Evolutionary conservation across 192 early-diverging fungal species (phyloP), one percentile per base, ranked within the genome.

Genomic region (Backusella macrospora): DNA sequence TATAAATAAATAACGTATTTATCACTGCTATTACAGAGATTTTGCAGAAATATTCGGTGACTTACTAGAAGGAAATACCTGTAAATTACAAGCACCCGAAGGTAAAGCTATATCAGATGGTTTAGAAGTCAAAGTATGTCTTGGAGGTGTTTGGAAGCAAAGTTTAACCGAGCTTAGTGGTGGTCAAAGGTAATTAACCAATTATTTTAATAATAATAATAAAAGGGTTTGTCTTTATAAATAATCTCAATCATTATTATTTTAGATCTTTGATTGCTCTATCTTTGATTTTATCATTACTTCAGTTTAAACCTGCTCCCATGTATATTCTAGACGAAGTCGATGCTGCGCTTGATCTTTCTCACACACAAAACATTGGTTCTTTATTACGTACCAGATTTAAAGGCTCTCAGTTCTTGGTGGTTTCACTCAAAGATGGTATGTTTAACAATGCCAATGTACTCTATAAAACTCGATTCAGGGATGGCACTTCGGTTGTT

Each of bases 321-420:
- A 98, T 99, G 98, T 99, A 99, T 82, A 98, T 99, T 81, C 80
- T 99, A 44, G 98, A 99, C 81, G 98, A 99, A 84, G 95, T 99
- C 12, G 98, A 99, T 84, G 94, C 97, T 13, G 98, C 98, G 9
- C 87, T 99, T 12, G 98, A 99, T 88, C 82, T 95, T 40, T 96
- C 95, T 8, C 98, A 99, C 76, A 99, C 98, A 3, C 97, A 99
- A 78, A 99, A 99, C 79, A 99, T 99, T 76, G 98, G 98, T 1
- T 92, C 95, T 74, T 82, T 99, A 23, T 84, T 99, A 65, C 86
- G 92, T 55, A 96, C 92, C 1, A 80, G 98, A 40, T 99, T 99
- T 85, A 96, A 92, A 70, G 95, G 92, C 5, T 94, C 96, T 1
- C 98, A 99, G 79, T 99, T 99, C 75, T 97, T 99, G 46, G 90